Base-by-base conservation (phyloP, 2,329 filamentous ascomycete species). In the Trichoderma semiorbis region DNA sequence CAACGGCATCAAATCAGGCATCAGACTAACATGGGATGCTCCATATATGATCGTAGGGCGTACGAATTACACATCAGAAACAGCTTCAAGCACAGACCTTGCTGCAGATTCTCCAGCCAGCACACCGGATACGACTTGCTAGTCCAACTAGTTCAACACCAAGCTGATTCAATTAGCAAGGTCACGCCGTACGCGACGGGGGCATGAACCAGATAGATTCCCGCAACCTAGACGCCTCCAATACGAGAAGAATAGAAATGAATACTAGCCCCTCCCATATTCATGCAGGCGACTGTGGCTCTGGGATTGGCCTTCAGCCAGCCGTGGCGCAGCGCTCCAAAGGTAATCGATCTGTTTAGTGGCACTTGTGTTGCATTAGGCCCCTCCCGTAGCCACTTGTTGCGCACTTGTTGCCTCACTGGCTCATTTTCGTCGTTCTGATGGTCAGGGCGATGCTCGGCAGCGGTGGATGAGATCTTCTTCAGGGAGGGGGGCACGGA, bases 211-310 rank as follows among this genome's bases (percentile, higher is more conserved):
- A 57, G 24, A 3, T 16, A 26, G 36, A 43, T 57, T 67, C 50
- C 50, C 64, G 47, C 50, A 39, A 57, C 32, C 16, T 28, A 39
- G 64, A 57, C 64, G 50, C 64, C 50, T 14, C 50, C 8, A 30
- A 16, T 34, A 14, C 7, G 32, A 57, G 32, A 57, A 67, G 64
- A 67, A 67, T 67, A 57, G 64, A 39, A 36, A 67, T 67, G 64
- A 67, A 67, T 67, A 67, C 47, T 58, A 58, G 60, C 50, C 64
- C 34, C 65, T 55, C 53, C 6, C 36, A 58, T 30, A 57, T 60
- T 68, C 53, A 47, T 24, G 11, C 26, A 64, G 36, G 36, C 24
- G 8, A n/a, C 16, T 58, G 12, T 18, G 18, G 16, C 65, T 16
- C 8, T 7, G 28, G 43, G 32, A 43, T 67, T 43, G 50, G 53